Percentiles rank a stretch among this genome's conserved stretches.
phyloP scores from a whole-genome alignment of 2,329 filamentous ascomycete species.

The Calonectria fujianensis region DNA sequence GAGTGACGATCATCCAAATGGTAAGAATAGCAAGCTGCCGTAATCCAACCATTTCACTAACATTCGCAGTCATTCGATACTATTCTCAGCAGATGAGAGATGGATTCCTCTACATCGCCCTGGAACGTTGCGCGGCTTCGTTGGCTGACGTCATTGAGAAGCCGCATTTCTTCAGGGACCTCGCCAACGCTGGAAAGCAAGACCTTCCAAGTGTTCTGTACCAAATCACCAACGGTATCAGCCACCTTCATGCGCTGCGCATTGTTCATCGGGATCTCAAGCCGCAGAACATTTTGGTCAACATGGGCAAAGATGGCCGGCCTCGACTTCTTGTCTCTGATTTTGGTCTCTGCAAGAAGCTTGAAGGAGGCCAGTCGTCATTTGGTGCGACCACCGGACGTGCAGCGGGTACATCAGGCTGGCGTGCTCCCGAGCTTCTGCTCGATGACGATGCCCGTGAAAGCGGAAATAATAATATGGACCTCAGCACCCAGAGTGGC shows the following conservation, averaged over 20 bases:
- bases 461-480: slow-evolving; percentile 61
- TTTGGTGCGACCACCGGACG: slow-evolving; percentile 96
- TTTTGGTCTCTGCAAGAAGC: slow-evolving; percentile 97
- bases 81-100: slow-evolving; percentile 92
- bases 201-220: slow-evolving; percentile 88
- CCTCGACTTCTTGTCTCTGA: slow-evolving; percentile 96
- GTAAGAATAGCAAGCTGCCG: slow-evolving; percentile 57
- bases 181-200: slow-evolving; percentile 83
- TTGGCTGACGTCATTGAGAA: slow-evolving; percentile 93
- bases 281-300: slow-evolving; percentile 96
- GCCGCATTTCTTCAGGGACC: slow-evolving; percentile 77
- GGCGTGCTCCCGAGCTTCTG: slow-evolving; percentile 96
- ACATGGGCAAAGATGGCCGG: slow-evolving; percentile 80
- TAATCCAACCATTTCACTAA: slow-evolving; percentile 36
- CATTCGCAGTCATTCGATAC: slow-evolving; percentile 88
- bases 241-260: slow-evolving; percentile 90
- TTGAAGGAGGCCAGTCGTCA: slow-evolving; percentile 95
- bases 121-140: slow-evolving; percentile 95
- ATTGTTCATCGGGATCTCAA: slow-evolving; percentile 99
- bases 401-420: slow-evolving; percentile 93
- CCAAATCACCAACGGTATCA: slow-evolving; percentile 92
- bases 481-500: slow-evolving; percentile 75
- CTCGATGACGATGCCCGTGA: slow-evolving; percentile 83
- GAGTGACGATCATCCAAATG: slow-evolving; percentile 95
- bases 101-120: slow-evolving; percentile 95